Evolutionary conservation across 345 rosid genomes (phyloP).

Genomic region (Lepidium didymum): DNA sequence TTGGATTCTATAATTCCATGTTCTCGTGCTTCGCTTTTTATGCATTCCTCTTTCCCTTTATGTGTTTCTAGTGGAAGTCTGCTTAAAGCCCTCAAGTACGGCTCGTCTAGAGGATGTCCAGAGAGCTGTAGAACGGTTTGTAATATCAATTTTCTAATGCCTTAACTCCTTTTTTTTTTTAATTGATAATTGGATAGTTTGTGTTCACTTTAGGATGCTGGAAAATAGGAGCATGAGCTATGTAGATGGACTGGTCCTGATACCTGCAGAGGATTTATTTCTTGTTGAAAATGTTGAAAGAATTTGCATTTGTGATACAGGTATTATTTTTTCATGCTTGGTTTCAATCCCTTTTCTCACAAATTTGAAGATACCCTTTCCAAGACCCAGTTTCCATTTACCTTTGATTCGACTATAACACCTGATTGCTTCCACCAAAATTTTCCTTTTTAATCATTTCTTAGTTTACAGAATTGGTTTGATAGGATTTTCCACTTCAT

Average conservation of each 20-base stretch:
- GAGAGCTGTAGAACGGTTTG: slow-evolving; percentile 66
- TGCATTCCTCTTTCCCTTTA: neutral
- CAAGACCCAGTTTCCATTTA: neutral
- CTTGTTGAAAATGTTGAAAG: slow-evolving; percentile 66
- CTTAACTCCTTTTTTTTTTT: neutral
- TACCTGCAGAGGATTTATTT: slow-evolving; percentile 62
- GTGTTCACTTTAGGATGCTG: slow-evolving; percentile 55
- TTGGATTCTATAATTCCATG: neutral
- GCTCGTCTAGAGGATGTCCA: slow-evolving; percentile 62
- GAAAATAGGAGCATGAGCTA: slow-evolving; percentile 88
- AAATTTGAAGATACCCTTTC: neutral
- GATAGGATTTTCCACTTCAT: neutral
- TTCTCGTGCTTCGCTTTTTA: neutral
- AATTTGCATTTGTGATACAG: slow-evolving; percentile 73
- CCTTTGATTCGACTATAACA: neutral
- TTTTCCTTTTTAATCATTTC: neutral
- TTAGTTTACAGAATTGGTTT: neutral
- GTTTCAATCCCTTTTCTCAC: neutral
- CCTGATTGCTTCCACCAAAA: too few relatives aligned
- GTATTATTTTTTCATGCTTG: slow-evolving; percentile 21
- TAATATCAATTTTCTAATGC: neutral
- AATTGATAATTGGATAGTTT: neutral
- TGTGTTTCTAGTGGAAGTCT: slow-evolving; percentile 66
- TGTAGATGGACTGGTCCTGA: slow-evolving; percentile 66
- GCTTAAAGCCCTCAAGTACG: slow-evolving; percentile 82